Conservation (phyloP, 768 basidiomycete genomes). For the Sarcodon aspratus region DNA sequence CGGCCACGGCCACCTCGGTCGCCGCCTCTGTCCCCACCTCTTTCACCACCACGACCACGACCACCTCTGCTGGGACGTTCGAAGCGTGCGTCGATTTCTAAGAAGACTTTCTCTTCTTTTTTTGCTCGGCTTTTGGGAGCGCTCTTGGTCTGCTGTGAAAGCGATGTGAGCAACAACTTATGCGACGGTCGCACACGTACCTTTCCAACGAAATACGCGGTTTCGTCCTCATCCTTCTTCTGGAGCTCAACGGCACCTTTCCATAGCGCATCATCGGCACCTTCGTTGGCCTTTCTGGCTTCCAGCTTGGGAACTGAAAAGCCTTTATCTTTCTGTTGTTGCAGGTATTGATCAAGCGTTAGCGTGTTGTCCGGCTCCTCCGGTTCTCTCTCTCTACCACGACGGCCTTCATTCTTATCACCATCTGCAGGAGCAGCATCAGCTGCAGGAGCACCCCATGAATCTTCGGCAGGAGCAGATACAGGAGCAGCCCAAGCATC, state of each 20-base stretch:
- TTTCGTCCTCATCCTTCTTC: constrained; percentile 53
- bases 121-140: constrained; percentile 54
- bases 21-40: constrained; percentile 33
- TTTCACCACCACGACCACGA: constrained; percentile 34
- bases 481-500: constrained; percentile 18
- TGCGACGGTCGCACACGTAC: constrained; percentile 27
- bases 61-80: constrained; percentile 69
- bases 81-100: constrained; percentile 88
- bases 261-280: constrained; percentile 51
- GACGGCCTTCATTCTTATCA: constrained; percentile 18
- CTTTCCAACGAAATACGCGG: constrained; percentile 84
- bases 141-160: constrained; percentile 40
- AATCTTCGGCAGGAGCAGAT: constrained; percentile 16
- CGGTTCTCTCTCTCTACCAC: constrained; percentile 42
- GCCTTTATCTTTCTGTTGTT: constrained; percentile 63
- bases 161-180: neutral
- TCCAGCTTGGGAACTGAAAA: constrained; percentile 63
- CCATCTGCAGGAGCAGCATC: constrained; percentile 23
- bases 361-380: constrained; percentile 93
- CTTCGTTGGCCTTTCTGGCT: constrained; percentile 68
- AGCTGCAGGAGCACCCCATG: constrained; percentile 14
- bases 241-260: constrained; percentile 56
- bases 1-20: constrained; percentile 30
- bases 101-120: constrained; percentile 84
- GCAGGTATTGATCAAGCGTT: constrained; percentile 88